These are phyloP conservation scores for Rhizoclosmatium sp. DNA, from an alignment of 192 early-diverging fungal species.

Conservation along the genomic window DNA sequence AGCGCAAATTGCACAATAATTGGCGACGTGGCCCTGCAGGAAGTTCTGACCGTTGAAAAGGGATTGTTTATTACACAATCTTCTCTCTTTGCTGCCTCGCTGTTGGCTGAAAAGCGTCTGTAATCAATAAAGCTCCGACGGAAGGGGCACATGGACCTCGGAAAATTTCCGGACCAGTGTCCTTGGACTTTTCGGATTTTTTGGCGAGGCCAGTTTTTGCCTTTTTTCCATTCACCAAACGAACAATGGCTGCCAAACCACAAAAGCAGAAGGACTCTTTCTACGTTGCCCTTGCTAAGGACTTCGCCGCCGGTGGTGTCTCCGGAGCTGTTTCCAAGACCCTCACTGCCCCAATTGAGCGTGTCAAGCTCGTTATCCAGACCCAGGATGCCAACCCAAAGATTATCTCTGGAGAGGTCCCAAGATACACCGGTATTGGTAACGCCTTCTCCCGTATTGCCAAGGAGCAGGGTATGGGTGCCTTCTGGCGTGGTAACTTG, in stretches of 20 bases:
- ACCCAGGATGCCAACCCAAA: slow-evolving; percentile 44
- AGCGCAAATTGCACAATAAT: slow-evolving; percentile 1
- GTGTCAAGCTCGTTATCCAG: slow-evolving; percentile 83
- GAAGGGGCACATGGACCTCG: no score
- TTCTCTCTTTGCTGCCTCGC: slow-evolving; percentile 7
- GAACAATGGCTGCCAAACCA: slow-evolving; percentile 23
- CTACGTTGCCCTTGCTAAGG: slow-evolving; percentile 46
- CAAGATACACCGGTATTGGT: slow-evolving; percentile 88
- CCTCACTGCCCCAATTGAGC: slow-evolving; percentile 95
- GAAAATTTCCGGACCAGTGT: no score
- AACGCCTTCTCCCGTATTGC: slow-evolving; percentile 92
- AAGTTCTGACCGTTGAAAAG: slow-evolving; percentile 7
- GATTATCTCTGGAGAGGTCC: slow-evolving; percentile 81
- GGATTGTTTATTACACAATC: slow-evolving; percentile 14
- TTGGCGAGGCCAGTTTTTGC: background rate
- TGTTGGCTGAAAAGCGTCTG: background rate
- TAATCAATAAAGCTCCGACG: no score
- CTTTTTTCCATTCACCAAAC: slow-evolving; percentile 4
- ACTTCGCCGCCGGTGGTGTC: slow-evolving; percentile 91
- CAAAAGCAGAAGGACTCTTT: slow-evolving; percentile 36
- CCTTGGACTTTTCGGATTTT: slow-evolving; percentile 25
- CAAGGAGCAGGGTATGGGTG: slow-evolving; percentile 77
- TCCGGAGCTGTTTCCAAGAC: slow-evolving; percentile 99
- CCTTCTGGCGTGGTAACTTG: slow-evolving; percentile 87
- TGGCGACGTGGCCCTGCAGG: background rate